These are phyloP conservation scores for Biscogniauxia marginata DNA, from an alignment of 2,329 filamentous ascomycete genomes.

Conservation along the genomic window DNA sequence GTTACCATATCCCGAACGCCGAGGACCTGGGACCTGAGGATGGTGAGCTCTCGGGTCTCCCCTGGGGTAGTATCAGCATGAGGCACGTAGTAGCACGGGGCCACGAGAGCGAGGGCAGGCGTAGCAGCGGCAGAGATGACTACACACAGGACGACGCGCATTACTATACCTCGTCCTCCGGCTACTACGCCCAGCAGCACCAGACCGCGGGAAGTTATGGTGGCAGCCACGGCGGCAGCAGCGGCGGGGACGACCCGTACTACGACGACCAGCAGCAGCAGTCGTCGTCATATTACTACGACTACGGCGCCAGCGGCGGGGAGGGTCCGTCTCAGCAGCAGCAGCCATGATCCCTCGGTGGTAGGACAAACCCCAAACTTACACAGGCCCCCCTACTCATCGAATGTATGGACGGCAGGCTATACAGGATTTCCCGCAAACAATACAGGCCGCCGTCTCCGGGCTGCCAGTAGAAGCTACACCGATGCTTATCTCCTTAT, in stretches of 20 bases:
- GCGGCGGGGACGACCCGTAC: conserved; percentile 15
- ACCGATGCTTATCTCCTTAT: no score
- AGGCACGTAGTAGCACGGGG: conserved; percentile 51
- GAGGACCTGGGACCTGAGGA: conserved; percentile 51
- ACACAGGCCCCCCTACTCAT: no score
- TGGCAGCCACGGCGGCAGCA: conserved; percentile 22
- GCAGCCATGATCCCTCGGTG: no score
- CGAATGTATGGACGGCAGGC: no score
- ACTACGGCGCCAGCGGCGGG: conserved; percentile 17
- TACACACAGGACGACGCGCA: conserved; percentile 18
- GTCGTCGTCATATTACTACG: conserved; percentile 22
- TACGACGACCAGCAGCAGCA: conserved; percentile 11
- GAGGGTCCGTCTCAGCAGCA: conserved; percentile 20
- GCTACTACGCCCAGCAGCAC: conserved; percentile 29
- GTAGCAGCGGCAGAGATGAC: conserved; percentile 25
- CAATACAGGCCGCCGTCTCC: no score
- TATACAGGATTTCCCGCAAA: no score
- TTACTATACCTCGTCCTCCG: conserved; percentile 21
- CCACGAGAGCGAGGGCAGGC: conserved; percentile 47
- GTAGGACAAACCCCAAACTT: no score
- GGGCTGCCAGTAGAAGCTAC: no score
- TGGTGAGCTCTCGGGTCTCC: conserved; percentile 61
- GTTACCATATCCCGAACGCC: conserved; percentile 61
- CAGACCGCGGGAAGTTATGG: conserved; percentile 11
- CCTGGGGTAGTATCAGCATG: conserved; percentile 70